Conservation (phyloP, 2,329 filamentous ascomycete species). For the Trematosphaeria pertusa region DNA sequence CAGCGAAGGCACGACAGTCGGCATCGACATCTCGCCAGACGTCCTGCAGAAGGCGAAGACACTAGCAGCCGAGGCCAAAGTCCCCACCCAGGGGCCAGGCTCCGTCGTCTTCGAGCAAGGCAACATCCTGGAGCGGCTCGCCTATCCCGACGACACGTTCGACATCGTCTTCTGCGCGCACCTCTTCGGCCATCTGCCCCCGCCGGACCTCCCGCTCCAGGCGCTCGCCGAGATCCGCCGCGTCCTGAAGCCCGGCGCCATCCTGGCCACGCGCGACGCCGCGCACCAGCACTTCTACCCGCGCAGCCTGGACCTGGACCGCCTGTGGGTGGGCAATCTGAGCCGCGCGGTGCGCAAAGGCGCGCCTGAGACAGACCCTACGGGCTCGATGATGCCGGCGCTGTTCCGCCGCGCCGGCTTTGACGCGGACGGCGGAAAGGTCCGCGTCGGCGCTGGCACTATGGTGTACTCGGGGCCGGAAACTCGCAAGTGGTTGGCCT, state of each 20-base stretch:
- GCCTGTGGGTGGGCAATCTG: conserved; percentile 22
- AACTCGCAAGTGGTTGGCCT: conserved; percentile 25
- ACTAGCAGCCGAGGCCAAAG: conserved; percentile 28
- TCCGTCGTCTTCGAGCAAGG: conserved; percentile 30
- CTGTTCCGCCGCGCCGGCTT: conserved; percentile 21
- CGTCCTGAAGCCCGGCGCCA: conserved; percentile 57
- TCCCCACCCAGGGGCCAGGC: conserved; percentile 21
- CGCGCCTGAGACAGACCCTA: conserved; percentile 6
- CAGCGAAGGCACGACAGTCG: conserved; percentile 45
- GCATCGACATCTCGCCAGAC: conserved; percentile 44
- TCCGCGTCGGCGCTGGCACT: background rate
- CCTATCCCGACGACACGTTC: conserved; percentile 54
- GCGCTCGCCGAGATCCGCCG: conserved; percentile 59
- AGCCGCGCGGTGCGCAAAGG: conserved; percentile 22
- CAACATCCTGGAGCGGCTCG: conserved; percentile 46
- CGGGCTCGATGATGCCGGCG: background rate
- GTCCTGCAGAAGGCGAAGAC: conserved; percentile 40
- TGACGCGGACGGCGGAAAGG: conserved; percentile 2
- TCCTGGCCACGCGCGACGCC: conserved; percentile 49
- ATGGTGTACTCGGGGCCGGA: background rate
- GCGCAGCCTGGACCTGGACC: conserved; percentile 16
- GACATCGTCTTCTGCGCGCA: conserved; percentile 63
- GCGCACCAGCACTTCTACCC: conserved; percentile 28
- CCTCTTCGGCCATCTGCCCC: conserved; percentile 57
- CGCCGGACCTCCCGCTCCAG: conserved; percentile 47